Evolutionary conservation across 805 yeast species (phyloP), one percentile per base, ranked within the genome.

Genomic region (Yarrowia sp.): DNA sequence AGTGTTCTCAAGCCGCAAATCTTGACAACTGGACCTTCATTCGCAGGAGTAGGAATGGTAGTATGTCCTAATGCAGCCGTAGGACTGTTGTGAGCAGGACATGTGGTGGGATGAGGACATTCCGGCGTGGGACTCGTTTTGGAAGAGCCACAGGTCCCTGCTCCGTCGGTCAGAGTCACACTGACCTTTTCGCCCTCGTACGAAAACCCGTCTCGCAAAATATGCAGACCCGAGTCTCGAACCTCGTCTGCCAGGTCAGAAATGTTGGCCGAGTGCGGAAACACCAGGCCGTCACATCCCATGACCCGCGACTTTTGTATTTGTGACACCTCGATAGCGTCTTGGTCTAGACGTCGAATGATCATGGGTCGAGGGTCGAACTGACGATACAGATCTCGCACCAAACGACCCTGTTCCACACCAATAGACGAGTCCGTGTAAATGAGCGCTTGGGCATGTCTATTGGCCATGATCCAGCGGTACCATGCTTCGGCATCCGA

Each of bases 1-100:
- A 75, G 72, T 2, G 87, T 80, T 68, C 83, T 83, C 22, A 93
- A 73, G 0, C 99, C 99, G 74, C 99, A 93, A 4, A 93, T 85
- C 72, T 93, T 93, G 5, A 89, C 88, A n/a, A 90, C 48, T 4
- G 43, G 32, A 16, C 30, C 14, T 12, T 16, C 16, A 10, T 4
- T 8, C 32, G n/a, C 35, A 2, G 22, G 21, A 12, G 38, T 33
- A 14, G 38, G 17, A 33, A 2, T 3, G 7, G 38, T 17, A n/a
- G 8, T 5, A 3, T 19, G 21, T 3, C 14, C n/a, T 12, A 21
- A n/a, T 0, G 46, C 28, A 6, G 36, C n/a, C 2, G 36, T 3
- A 12, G 35, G 52, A 30, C 22, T 22, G 24, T 6, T 46, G 38
- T 48, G 54, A 5, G 54, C 21, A 7, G 54, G 54, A 21, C 54